Percentiles rank a stretch among this genome's conserved stretches.
These are phyloP conservation scores for Sporothrix sp. DNA, from an alignment of 2,329 filamentous ascomycete species.

Conservation along the genomic window DNA sequence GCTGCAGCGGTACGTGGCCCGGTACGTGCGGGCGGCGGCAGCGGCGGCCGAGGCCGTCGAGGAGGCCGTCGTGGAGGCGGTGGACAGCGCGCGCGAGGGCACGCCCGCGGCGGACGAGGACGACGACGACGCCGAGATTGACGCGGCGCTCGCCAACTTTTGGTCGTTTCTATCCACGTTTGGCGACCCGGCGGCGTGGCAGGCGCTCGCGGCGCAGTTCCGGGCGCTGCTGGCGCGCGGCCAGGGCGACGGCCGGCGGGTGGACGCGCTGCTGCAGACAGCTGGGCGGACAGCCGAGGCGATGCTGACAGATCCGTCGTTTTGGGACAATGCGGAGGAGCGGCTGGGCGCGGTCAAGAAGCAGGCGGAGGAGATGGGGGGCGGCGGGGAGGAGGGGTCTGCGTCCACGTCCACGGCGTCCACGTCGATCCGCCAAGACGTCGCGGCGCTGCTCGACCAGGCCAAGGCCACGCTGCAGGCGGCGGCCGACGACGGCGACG, in stretches of 20 bases:
- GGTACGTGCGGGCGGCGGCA: slow-evolving; percentile 64
- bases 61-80: slow-evolving; percentile 39
- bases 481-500: slow-evolving; percentile 60
- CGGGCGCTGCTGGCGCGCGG: slow-evolving; percentile 51
- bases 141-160: slow-evolving; percentile 67
- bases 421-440: slow-evolving; percentile 53
- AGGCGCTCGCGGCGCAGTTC: slow-evolving; percentile 59
- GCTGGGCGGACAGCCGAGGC: slow-evolving; percentile 66
- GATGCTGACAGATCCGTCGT: slow-evolving; percentile 75
- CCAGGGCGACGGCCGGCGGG: slow-evolving; percentile 59
- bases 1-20: slow-evolving; percentile 65
- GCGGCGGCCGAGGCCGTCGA: slow-evolving; percentile 39
- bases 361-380: slow-evolving; percentile 32
- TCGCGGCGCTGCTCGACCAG: slow-evolving; percentile 63
- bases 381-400: neutral
- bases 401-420: neutral
- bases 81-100: slow-evolving; percentile 31
- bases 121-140: slow-evolving; percentile 61
- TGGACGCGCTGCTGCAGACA: slow-evolving; percentile 61
- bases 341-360: slow-evolving; percentile 41
- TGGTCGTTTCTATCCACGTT: slow-evolving; percentile 75
- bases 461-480: slow-evolving; percentile 57
- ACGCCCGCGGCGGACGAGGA: neutral
- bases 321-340: slow-evolving; percentile 64
- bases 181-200: slow-evolving; percentile 65